Conservation (phyloP, 2,329 filamentous ascomycete species). For the Shiraia sp. region DNA sequence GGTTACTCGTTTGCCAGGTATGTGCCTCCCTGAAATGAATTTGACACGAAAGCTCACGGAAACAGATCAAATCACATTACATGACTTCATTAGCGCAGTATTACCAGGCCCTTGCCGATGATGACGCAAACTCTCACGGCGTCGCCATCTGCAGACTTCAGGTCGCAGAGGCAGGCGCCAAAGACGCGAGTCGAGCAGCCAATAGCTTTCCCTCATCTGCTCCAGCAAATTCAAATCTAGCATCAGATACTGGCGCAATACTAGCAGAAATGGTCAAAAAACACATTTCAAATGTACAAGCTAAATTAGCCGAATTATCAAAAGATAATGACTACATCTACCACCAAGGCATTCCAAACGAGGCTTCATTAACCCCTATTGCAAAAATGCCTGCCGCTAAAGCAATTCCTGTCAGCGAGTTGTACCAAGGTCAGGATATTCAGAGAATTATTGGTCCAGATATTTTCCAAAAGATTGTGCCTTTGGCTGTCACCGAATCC, state of each 20-base stretch:
- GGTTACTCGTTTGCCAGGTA: constrained; percentile 82
- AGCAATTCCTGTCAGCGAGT: constrained; percentile 92
- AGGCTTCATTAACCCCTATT: constrained; percentile 79
- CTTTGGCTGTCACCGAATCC: constrained; percentile 92
- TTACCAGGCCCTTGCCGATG: constrained; percentile 88
- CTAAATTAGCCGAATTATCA: constrained; percentile 72
- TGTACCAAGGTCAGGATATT: constrained; percentile 97
- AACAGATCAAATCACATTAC: constrained; percentile 73
- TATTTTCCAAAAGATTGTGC: constrained; percentile 95
- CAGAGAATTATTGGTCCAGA: constrained; percentile 96
- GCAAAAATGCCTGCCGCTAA: constrained; percentile 93
- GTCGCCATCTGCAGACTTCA: constrained; percentile 81
- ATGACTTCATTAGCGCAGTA: constrained; percentile 88
- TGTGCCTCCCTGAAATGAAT: constrained; percentile 19
- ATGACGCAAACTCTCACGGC: constrained; percentile 85
- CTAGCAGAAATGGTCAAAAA: constrained; percentile 83
- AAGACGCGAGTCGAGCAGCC: constrained; percentile 76
- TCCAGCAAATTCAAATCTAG: constrained; percentile 80
- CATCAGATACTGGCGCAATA: constrained; percentile 73
- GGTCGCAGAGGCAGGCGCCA: constrained; percentile 75
- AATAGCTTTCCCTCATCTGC: constrained; percentile 79
- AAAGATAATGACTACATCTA: constrained; percentile 99
- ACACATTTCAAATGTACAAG: constrained; percentile 78
- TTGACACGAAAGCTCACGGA: constrained; percentile 10
- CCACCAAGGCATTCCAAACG: constrained; percentile 85